These are phyloP conservation scores for Yarrowia hollandica DNA, from an alignment of 805 yeast genomes.

Conservation along the genomic window DNA sequence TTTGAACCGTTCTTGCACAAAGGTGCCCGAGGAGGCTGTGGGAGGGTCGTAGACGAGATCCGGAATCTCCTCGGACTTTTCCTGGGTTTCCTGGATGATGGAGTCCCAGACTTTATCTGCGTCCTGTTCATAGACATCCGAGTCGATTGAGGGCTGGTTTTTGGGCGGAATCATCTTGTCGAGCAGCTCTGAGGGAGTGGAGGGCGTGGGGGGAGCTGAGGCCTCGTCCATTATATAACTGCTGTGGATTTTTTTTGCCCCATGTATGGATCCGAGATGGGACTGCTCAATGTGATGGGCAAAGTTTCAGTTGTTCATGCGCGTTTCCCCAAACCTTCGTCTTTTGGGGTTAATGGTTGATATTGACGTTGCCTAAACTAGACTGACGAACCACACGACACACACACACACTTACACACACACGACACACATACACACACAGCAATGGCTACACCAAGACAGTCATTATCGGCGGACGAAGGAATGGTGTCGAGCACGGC, in stretches of 20 bases:
- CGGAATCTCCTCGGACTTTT: neutral
- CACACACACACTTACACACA: too few species aligned
- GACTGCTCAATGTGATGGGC: neutral
- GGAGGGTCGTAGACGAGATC: constrained; percentile 7
- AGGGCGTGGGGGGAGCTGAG: neutral
- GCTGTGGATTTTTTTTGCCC: too few species aligned
- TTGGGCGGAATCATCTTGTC: constrained; percentile 12
- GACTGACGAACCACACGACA: too few species aligned
- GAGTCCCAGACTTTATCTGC: neutral
- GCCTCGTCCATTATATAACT: constrained; percentile 6
- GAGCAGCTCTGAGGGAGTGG: neutral
- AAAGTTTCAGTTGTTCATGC: constrained; percentile 2
- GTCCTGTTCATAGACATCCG: neutral
- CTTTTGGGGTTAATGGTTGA: neutral
- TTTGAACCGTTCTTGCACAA: neutral
- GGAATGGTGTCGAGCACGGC: constrained; percentile 38
- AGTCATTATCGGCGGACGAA: constrained; percentile 13
- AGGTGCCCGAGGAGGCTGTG: neutral
- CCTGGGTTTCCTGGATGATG: neutral
- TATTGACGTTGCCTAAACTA: constrained; percentile 17
- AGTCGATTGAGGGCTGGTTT: constrained; percentile 12
- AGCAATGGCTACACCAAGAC: constrained; percentile 15
- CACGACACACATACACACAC: neutral
- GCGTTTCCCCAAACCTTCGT: constrained; percentile 7
- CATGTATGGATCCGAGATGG: constrained; percentile 8